Percentiles rank a stretch among this genome's conserved stretches.
phyloP scores from a whole-genome alignment of 2,329 filamentous ascomycete genomes.

The Penicillium sp. region DNA sequence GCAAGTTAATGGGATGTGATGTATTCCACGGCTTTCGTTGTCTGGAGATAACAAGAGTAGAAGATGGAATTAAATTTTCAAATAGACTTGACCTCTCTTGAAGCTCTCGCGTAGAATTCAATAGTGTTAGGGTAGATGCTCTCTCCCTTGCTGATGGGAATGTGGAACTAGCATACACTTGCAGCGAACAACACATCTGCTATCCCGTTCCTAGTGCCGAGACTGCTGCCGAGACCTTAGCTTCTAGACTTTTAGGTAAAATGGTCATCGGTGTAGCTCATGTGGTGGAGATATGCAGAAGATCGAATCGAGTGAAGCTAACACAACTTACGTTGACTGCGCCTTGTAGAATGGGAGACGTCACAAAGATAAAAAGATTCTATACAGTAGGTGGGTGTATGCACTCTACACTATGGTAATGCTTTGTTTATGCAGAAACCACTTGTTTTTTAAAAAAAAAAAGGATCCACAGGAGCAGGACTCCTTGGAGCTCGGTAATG shows the following conservation, averaged over 20 bases:
- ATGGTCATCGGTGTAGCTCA: slow-evolving; percentile 1
- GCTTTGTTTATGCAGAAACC: neutral
- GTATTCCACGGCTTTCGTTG: neutral
- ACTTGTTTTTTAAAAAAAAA: slow-evolving; percentile 10
- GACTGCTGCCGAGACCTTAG: neutral
- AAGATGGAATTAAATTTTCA: neutral
- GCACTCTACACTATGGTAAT: neutral
- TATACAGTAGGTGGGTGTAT: neutral
- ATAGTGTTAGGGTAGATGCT: neutral
- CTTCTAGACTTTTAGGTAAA: neutral
- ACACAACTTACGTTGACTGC: neutral
- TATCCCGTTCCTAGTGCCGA: slow-evolving; percentile 3
- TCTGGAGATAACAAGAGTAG: neutral
- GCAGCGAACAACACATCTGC: slow-evolving; percentile 4
- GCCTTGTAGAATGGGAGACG: slow-evolving; percentile 5
- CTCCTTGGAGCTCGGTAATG: neutral
- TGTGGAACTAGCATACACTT: slow-evolving; percentile 7
- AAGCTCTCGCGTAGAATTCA: neutral
- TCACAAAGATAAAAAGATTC: neutral
- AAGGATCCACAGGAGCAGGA: slow-evolving; percentile 14
- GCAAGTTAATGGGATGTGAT: slow-evolving; percentile 3
- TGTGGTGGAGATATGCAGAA: slow-evolving; percentile 5
- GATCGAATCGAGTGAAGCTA: slow-evolving; percentile 3
- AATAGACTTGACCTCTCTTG: neutral
- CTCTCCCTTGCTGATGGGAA: slow-evolving; percentile 11